Evolutionary conservation across 2,329 filamentous ascomycete genomes (phyloP).

Genomic region (Cladosporium sp.): DNA sequence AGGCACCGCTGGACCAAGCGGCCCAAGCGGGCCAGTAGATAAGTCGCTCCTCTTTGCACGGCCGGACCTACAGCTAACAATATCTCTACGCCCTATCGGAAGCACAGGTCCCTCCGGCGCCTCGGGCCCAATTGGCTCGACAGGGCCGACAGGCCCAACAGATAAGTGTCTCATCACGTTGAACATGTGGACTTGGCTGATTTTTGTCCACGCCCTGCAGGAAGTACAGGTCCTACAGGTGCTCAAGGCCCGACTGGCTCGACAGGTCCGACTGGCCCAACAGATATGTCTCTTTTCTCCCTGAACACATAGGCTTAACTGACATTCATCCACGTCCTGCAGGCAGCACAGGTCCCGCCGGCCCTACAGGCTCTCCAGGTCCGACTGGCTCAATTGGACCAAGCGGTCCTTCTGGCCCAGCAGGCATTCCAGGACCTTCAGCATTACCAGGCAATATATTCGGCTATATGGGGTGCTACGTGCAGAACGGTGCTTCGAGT

Average conservation of each 20-base stretch:
- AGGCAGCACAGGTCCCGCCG: background rate
- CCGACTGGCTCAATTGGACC: background rate
- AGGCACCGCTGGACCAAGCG: background rate
- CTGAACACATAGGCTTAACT: too few relatives aligned
- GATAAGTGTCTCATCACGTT: background rate
- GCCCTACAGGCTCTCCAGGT: background rate
- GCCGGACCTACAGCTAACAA: background rate
- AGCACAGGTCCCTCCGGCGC: background rate
- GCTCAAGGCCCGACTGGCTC: background rate
- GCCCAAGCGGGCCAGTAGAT: background rate
- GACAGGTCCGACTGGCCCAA: background rate
- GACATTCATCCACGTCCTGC: background rate
- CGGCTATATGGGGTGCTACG: constrained; percentile 28
- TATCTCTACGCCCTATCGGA: background rate
- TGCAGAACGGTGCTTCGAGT: constrained; percentile 22
- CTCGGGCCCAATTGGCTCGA: background rate
- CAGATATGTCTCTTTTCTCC: background rate
- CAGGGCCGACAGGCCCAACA: background rate
- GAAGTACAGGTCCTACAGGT: background rate
- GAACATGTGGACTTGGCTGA: too few relatives aligned
- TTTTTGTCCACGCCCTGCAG: background rate
- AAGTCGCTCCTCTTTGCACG: background rate
- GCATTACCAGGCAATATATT: constrained; percentile 16
- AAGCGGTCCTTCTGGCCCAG: background rate
- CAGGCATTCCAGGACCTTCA: constrained; percentile 8